A percentile compares a stretch with the other conserved stretches of the same genome.
Evolutionary conservation across 345 rosid genomes (phyloP).

Genomic region (Anacardium occidentale): DNA sequence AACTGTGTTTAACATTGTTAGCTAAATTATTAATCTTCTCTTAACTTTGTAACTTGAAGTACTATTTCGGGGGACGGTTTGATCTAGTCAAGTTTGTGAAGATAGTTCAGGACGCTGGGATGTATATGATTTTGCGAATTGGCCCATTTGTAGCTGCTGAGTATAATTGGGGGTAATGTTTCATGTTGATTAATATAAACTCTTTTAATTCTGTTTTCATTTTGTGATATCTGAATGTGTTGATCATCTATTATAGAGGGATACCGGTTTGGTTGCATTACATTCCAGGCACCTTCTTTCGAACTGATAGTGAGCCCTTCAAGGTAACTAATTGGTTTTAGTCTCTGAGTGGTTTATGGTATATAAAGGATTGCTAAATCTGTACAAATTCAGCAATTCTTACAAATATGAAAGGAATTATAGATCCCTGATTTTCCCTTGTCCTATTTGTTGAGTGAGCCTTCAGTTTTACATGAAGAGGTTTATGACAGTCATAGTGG

Average conservation of each 20-base stretch:
- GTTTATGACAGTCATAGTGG: slow-evolving; percentile 69
- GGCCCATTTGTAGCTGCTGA: slow-evolving; percentile 97
- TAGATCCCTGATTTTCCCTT: slow-evolving; percentile 1
- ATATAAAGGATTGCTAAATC: not conserved
- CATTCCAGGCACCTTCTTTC: slow-evolving; percentile 79
- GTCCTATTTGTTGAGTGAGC: slow-evolving; percentile 18
- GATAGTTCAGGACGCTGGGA: slow-evolving; percentile 77
- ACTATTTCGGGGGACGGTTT: slow-evolving; percentile 73
- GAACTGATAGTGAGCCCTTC: slow-evolving; percentile 76
- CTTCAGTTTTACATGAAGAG: slow-evolving; percentile 76
- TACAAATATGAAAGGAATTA: not conserved
- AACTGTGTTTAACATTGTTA: not conserved
- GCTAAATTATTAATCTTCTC: not conserved
- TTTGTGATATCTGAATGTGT: not conserved
- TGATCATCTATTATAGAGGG: slow-evolving; percentile 47
- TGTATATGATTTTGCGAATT: slow-evolving; percentile 88
- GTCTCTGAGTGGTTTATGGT: not conserved
- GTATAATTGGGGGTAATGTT: slow-evolving; percentile 77
- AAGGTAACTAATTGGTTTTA: slow-evolving; percentile 43
- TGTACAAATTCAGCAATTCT: not conserved
- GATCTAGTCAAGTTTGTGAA: slow-evolving; percentile 89
- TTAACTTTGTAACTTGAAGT: slow-evolving; percentile 38
- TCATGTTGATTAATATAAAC: not conserved
- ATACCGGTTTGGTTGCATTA: slow-evolving; percentile 94
- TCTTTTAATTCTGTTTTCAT: not conserved